phyloP scores from a whole-genome alignment of 139 green algal species.

The Picochlorum sp. region DNA sequence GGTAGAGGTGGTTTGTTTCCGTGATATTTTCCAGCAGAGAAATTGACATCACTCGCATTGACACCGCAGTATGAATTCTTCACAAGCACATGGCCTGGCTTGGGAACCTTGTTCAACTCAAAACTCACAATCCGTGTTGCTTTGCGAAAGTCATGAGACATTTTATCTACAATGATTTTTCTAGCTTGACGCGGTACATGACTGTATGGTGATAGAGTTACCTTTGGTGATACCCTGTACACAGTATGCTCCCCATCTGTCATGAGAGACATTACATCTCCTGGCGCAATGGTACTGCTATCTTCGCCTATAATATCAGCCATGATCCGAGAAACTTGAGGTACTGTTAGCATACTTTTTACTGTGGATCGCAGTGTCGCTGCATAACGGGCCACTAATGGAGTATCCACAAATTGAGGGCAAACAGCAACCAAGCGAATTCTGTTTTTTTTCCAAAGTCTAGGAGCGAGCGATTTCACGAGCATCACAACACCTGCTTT shows the following conservation, averaged over 20 bases:
- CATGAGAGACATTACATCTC: no score
- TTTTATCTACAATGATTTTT: conserved; percentile 15
- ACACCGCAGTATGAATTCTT: conserved; percentile 51
- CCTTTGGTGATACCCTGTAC: conserved; percentile 26
- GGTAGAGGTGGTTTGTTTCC: conserved; percentile 35
- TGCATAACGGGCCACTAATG: not conserved
- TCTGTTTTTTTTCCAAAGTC: conserved; percentile 23
- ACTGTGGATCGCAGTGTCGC: conserved; percentile 3
- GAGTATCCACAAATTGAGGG: conserved; percentile 40
- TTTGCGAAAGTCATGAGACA: conserved; percentile 51
- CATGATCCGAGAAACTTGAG: not conserved
- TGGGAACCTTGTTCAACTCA: conserved; percentile 11
- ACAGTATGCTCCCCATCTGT: conserved; percentile 29
- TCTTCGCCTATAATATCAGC: not conserved
- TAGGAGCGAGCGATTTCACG: conserved; percentile 32
- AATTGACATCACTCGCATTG: conserved; percentile 83
- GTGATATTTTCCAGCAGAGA: conserved; percentile 42
- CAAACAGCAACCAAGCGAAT: conserved; percentile 52
- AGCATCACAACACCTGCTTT: conserved; percentile 70
- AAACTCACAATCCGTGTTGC: conserved; percentile 40
- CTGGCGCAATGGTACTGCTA: not conserved
- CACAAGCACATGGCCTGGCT: conserved; percentile 42
- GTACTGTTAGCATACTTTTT: conserved; percentile 18
- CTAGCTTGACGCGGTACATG: not conserved
- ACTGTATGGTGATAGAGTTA: not conserved